Base-by-base conservation (phyloP, 1,284 basidiomycete species). In the Neonothopanus nambi region DNA sequence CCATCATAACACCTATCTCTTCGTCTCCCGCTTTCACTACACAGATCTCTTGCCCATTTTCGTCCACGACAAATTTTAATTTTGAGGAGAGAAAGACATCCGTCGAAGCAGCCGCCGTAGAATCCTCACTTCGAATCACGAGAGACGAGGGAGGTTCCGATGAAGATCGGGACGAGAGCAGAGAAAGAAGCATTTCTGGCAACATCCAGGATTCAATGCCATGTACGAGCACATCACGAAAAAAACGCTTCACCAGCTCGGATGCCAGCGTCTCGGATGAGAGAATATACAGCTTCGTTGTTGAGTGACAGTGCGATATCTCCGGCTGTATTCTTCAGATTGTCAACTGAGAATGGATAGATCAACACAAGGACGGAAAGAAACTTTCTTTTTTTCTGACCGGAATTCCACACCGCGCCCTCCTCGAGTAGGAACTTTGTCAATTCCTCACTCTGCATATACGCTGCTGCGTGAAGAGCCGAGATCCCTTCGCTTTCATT, bases 1-100 rank as follows among this genome's bases (percentile, higher is more conserved):
- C 92, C 94, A 97, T 97, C 95, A 97, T 97, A 8, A 98, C 94
- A 5, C 87, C 87, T 1, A 93, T 82, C 68, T 89, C 82, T 40
- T 84, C 85, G 48, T 84, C 83, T 18, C 84, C 87, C 33, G 87
- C 80, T 56, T 84, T 79, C 44, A 95, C 73, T 21, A 90, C 70
- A 60, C 91, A 94, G 23, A 94, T 81, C 55, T 93, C 89, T 66
- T 94, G 91, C 0, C 91, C 93, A 35, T 84, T 70, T 28, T 80
- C 75, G 64, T 95, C 93, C 36, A 69, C 77, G 13, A 80, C 81
- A 69, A 88, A 99, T 21, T 77, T 74, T 18, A 99, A 72, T 48
- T 75, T 77, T 3, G 90, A 91, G 1, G 76, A 65, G 7, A 99
- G 76, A 66, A 95, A 99, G 3, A 78, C 78, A 15, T 84, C 77